phyloP scores from a whole-genome alignment of 2,329 filamentous ascomycete genomes.

The Botrytis pseudocinerea region DNA sequence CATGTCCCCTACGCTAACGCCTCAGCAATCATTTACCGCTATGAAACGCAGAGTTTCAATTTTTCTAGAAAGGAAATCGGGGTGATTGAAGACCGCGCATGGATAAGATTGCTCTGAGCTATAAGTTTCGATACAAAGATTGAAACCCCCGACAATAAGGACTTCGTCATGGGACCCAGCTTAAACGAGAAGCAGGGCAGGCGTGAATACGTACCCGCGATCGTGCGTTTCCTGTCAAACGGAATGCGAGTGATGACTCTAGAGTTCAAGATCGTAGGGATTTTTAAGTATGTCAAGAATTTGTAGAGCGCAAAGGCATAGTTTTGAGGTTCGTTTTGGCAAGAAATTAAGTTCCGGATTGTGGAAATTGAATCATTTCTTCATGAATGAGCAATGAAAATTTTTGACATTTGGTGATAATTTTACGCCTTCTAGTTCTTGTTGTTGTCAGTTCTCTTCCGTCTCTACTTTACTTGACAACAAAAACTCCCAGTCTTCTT shows the following conservation, averaged over 20 bases:
- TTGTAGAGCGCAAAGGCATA: neutral
- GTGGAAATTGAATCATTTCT: neutral
- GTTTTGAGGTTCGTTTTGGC: neutral
- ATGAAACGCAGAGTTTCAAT: neutral
- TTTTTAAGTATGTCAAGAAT: neutral
- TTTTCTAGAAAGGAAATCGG: no score
- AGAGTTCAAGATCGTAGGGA: neutral
- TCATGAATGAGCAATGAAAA: neutral
- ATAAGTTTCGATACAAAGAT: neutral
- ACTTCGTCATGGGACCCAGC: neutral
- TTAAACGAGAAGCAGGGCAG: neutral
- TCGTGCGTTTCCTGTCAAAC: neutral
- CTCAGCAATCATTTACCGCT: neutral
- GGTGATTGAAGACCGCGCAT: neutral
- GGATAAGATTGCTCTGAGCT: no score
- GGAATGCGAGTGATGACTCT: neutral
- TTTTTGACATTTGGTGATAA: neutral
- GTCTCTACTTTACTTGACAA: accelerated
- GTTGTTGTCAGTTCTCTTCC: accelerated
- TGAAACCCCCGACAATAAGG: neutral
- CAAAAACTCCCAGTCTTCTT: neutral
- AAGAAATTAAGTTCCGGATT: neutral
- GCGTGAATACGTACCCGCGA: neutral
- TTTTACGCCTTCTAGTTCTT: neutral
- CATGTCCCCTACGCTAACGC: neutral